These are phyloP conservation scores for Podila epigama DNA, from an alignment of 192 early-diverging fungal species.

Conservation along the genomic window DNA sequence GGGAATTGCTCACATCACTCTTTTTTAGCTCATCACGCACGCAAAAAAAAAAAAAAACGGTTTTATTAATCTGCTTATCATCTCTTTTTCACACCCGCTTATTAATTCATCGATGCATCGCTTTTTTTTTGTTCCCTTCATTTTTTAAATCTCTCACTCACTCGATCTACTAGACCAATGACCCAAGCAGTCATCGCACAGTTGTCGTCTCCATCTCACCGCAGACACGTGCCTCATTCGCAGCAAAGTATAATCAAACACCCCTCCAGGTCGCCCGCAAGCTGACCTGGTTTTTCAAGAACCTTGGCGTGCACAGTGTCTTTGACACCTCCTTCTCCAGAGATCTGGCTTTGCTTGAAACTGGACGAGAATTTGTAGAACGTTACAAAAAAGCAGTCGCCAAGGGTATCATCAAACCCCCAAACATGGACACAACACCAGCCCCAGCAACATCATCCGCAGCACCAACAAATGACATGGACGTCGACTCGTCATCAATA, in stretches of 20 bases:
- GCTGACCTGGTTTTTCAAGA: conserved; percentile 78
- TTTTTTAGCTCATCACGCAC: no score
- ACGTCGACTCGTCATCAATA: conserved; percentile 18
- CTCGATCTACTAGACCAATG: conserved; percentile 26
- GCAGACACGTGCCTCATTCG: conserved; percentile 90
- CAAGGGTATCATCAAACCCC: conserved; percentile 39
- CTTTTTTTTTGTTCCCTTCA: background rate
- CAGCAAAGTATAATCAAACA: conserved; percentile 81
- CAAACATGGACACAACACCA: conserved; percentile 5
- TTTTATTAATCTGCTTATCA: background rate
- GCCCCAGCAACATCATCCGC: background rate
- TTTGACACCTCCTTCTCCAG: conserved; percentile 91
- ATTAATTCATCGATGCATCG: background rate
- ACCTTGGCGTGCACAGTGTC: conserved; percentile 83
- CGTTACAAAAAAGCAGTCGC: conserved; percentile 62
- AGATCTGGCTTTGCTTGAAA: conserved; percentile 86
- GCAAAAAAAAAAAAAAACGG: no score
- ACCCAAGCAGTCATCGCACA: conserved; percentile 51
- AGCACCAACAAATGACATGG: conserved; percentile 15
- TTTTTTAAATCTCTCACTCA: background rate
- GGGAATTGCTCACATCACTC: conserved; percentile 4
- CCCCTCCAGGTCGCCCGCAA: conserved; percentile 73
- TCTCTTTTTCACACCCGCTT: background rate
- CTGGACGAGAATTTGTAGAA: conserved; percentile 88
- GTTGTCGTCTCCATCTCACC: conserved; percentile 91